phyloP scores from a whole-genome alignment of 176 grass and related monocot species.

The Tuctoria greenei region DNA sequence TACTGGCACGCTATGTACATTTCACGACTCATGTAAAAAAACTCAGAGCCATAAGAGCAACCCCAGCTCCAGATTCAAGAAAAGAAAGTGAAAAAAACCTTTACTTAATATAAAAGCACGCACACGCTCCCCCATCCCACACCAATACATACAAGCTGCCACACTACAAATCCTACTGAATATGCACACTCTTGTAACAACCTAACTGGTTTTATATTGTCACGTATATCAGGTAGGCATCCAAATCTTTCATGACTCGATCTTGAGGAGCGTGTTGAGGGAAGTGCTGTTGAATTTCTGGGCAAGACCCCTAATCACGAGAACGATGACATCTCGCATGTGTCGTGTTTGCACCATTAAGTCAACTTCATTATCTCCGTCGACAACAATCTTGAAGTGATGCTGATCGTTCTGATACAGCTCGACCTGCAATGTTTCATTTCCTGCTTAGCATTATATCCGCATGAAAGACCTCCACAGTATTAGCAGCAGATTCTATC shows the following conservation, averaged over 20 bases:
- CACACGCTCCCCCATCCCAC: background rate
- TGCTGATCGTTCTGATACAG: conserved; percentile 81
- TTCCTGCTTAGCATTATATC: conserved; percentile 12
- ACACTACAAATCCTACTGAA: conserved; percentile 46
- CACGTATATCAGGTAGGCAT: background rate
- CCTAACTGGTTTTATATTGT: conserved; percentile 8
- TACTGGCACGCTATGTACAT: conserved; percentile 40
- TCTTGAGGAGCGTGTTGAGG: conserved; percentile 85
- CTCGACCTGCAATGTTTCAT: conserved; percentile 64
- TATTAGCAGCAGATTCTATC: conserved; percentile 9
- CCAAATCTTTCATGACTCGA: conserved; percentile 51
- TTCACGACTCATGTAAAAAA: conserved; percentile 24
- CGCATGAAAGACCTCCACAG: background rate
- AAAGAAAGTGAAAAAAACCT: background rate
- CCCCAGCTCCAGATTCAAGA: conserved; percentile 20
- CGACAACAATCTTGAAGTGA: conserved; percentile 89
- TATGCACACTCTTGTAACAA: conserved; percentile 36
- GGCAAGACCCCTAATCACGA: conserved; percentile 80
- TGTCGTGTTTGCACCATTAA: conserved; percentile 86
- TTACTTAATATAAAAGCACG: background rate
- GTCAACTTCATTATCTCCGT: conserved; percentile 66
- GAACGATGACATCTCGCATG: conserved; percentile 71
- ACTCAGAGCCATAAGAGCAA: background rate
- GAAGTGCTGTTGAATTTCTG: conserved; percentile 98
- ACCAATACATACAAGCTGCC: conserved; percentile 20